Conservation (phyloP, 768 basidiomycete species). For the Favolaschia claudopus region DNA sequence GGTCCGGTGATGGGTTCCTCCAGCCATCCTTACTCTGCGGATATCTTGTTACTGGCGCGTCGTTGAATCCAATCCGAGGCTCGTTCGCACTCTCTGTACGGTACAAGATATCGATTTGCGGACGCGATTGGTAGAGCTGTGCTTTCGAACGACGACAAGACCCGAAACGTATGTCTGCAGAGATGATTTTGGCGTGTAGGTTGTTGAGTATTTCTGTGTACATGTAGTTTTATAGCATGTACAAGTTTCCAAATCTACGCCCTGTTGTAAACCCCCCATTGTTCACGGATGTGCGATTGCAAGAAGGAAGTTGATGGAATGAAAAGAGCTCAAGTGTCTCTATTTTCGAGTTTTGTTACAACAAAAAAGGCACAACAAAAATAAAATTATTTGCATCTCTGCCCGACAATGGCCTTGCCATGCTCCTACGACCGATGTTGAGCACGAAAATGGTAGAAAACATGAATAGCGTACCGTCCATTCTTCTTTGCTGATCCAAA, state of each 20-base stretch:
- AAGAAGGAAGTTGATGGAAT: too few relatives aligned
- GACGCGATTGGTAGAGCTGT: slow-evolving; percentile 7
- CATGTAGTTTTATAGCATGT: slow-evolving; percentile 24
- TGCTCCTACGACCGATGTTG: slow-evolving; percentile 63
- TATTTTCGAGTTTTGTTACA: background rate
- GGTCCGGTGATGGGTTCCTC: slow-evolving; percentile 1
- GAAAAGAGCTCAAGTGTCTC: background rate
- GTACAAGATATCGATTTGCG: background rate
- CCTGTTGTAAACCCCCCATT: too few relatives aligned
- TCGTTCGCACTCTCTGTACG: slow-evolving; percentile 6
- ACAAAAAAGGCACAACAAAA: slow-evolving; percentile 8
- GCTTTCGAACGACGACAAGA: slow-evolving; percentile 12
- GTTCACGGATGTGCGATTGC: too few relatives aligned
- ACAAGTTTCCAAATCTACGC: slow-evolving; percentile 16
- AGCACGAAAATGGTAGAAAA: background rate
- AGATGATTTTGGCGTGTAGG: slow-evolving; percentile 19
- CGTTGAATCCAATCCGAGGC: too few relatives aligned
- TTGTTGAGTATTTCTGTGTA: slow-evolving; percentile 13
- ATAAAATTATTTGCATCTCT: slow-evolving; percentile 75
- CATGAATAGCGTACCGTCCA: slow-evolving; percentile 71
- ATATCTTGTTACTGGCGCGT: too few relatives aligned
- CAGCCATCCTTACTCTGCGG: too few relatives aligned
- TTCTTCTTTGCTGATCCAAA: slow-evolving; percentile 94
- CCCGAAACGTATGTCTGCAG: slow-evolving; percentile 11
- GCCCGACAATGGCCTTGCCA: slow-evolving; percentile 82